Evolutionary conservation across 1,139 yeast species (phyloP).

Genomic region (Debaryomyces subglobosus): DNA sequence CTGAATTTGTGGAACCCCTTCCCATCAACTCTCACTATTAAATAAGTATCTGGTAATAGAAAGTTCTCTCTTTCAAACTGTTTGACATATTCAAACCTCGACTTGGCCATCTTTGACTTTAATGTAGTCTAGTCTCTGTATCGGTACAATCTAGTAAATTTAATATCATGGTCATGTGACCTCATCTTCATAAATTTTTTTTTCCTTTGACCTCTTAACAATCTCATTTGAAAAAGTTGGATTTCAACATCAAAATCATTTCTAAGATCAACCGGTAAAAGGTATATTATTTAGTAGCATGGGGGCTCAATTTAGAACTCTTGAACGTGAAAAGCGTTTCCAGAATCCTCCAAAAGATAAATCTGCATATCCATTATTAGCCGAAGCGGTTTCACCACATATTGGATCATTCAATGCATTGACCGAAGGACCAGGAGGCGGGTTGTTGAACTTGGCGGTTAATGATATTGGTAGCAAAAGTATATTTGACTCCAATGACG

Average conservation of each 20-base stretch:
- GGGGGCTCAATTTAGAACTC: slow-evolving; percentile 71
- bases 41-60: slow-evolving; percentile 77
- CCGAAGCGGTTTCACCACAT: slow-evolving; percentile 92
- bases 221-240: slow-evolving; percentile 5
- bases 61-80: slow-evolving; percentile 74
- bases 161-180: slow-evolving; percentile 11
- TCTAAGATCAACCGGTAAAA: slow-evolving; percentile 3
- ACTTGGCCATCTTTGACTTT: slow-evolving; percentile 62
- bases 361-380: slow-evolving; percentile 77
- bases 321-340: slow-evolving; percentile 85
- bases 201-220: slow-evolving; percentile 4
- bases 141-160: not conserved
- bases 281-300: slow-evolving; percentile 15
- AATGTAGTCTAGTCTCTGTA: not conserved
- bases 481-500: slow-evolving; percentile 76
- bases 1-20: slow-evolving; percentile 91
- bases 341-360: slow-evolving; percentile 87
- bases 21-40: slow-evolving; percentile 89
- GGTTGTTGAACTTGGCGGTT: slow-evolving; percentile 81
- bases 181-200: slow-evolving; percentile 15
- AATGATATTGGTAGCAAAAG: slow-evolving; percentile 86
- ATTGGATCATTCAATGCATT: slow-evolving; percentile 95
- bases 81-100: slow-evolving; percentile 83
- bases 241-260: not conserved
- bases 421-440: slow-evolving; percentile 85